Percentiles rank a stretch among this genome's conserved stretches.
Evolutionary conservation across 2,329 filamentous ascomycete species (phyloP).

Genomic region (Magnaporthales sp.): DNA sequence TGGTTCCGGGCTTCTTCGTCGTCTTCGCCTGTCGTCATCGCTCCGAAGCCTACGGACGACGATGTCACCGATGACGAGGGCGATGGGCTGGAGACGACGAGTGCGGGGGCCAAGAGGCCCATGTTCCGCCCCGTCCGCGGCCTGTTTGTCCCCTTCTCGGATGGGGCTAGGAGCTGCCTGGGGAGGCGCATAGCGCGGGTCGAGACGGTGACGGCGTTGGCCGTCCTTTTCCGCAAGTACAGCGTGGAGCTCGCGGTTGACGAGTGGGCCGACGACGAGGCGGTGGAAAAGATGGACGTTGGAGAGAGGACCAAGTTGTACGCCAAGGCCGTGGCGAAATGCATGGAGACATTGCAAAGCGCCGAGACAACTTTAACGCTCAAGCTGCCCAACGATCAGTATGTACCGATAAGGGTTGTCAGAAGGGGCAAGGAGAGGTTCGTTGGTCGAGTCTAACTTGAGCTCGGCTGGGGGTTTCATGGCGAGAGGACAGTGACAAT

Average conservation of each 20-base stretch:
- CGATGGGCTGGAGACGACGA: slow-evolving; percentile 44
- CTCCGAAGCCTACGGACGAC: slow-evolving; percentile 12
- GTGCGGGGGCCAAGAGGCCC: slow-evolving; percentile 46
- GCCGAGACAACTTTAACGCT: slow-evolving; percentile 58
- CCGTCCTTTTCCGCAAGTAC: slow-evolving; percentile 47
- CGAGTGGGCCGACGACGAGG: slow-evolving; percentile 41
- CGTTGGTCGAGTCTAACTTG: slow-evolving; percentile 17
- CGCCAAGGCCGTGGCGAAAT: slow-evolving; percentile 47
- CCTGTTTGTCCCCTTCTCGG: slow-evolving; percentile 49
- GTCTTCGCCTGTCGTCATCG: slow-evolving; percentile 14
- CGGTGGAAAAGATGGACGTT: slow-evolving; percentile 41
- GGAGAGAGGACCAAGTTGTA: slow-evolving; percentile 45
- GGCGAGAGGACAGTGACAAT: no score
- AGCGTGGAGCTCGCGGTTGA: slow-evolving; percentile 64
- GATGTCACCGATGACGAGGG: slow-evolving; percentile 22
- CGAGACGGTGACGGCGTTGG: slow-evolving; percentile 46
- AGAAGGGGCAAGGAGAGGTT: slow-evolving; percentile 64
- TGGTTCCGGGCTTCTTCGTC: slow-evolving; percentile 46
- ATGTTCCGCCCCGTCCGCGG: slow-evolving; percentile 53
- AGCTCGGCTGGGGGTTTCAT: no score
- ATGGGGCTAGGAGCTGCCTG: slow-evolving; percentile 48
- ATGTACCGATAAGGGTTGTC: slow-evolving; percentile 60
- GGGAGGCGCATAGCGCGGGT: slow-evolving; percentile 51
- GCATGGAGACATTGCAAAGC: slow-evolving; percentile 39
- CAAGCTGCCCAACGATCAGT: slow-evolving; percentile 51